Percentiles rank a stretch among this genome's conserved stretches.
These are phyloP conservation scores for Halophytophthora batemanensis DNA, from an alignment of 352 stramenopile genomes.

Conservation along the genomic window DNA sequence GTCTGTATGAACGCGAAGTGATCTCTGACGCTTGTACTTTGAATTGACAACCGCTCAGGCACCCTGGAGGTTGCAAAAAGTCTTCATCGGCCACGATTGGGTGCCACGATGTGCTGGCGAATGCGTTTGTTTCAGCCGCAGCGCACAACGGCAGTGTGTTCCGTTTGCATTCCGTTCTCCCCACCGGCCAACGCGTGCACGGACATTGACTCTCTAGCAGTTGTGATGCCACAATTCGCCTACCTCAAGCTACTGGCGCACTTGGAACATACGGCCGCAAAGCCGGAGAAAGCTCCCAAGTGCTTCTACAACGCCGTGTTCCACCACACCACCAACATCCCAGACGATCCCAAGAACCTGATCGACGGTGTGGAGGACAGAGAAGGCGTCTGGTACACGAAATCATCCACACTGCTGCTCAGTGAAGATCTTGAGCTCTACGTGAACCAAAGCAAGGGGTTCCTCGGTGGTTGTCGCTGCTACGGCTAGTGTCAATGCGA, in stretches of 20 bases:
- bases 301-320: slow-evolving; percentile 38
- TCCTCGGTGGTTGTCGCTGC: slow-evolving; percentile 35
- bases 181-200: slow-evolving; percentile 31
- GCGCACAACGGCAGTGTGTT: slow-evolving; percentile 36
- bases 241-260: slow-evolving; percentile 50
- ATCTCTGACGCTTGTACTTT: background rate
- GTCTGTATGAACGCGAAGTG: background rate
- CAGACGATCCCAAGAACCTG: background rate
- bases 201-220: slow-evolving; percentile 27
- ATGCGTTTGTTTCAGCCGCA: slow-evolving; percentile 57
- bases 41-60: background rate
- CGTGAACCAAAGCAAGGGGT: slow-evolving; percentile 28
- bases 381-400: slow-evolving; percentile 15
- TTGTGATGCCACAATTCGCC: slow-evolving; percentile 35
- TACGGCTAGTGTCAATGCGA: slow-evolving; percentile 38
- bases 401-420: slow-evolving; percentile 27
- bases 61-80: slow-evolving; percentile 21
- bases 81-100: slow-evolving; percentile 66
- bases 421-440: slow-evolving; percentile 45
- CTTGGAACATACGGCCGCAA: slow-evolving; percentile 17
- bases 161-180: slow-evolving; percentile 53
- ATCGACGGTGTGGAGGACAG: slow-evolving; percentile 21
- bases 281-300: slow-evolving; percentile 18
- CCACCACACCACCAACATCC: slow-evolving; percentile 20
- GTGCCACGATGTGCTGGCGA: slow-evolving; percentile 44